Evolutionary conservation across 1,284 basidiomycete genomes (phyloP).

Genomic region (Trichosporon faecale): DNA sequence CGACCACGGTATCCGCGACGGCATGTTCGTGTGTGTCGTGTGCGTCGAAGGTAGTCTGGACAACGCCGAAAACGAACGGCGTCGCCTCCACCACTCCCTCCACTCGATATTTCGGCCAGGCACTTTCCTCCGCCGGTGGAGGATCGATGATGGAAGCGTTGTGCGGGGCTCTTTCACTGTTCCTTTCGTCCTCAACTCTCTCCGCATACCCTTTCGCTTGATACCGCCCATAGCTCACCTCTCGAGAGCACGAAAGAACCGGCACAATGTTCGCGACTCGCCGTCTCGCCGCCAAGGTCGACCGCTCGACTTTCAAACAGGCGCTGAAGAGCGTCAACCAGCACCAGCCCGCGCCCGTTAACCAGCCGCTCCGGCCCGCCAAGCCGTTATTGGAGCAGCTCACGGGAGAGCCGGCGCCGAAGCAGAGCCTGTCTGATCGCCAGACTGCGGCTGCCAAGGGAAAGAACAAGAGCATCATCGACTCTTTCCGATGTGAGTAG

Average conservation of each 20-base stretch:
- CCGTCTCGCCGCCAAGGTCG: neutral
- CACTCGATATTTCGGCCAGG: neutral
- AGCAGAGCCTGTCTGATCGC: neutral
- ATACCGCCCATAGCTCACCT: neutral
- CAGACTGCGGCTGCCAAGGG: slow-evolving; percentile 1
- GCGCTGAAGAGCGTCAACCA: neutral
- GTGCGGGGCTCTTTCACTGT: neutral
- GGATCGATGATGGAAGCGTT: neutral
- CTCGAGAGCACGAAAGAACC: neutral
- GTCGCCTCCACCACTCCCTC: neutral
- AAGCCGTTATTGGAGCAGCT: neutral
- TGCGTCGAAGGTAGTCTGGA: neutral
- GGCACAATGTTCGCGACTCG: neutral
- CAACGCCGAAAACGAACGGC: neutral
- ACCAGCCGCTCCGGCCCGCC: neutral
- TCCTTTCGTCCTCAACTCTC: neutral
- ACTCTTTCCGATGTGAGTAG: slow-evolving; percentile 5
- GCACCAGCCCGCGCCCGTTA: neutral
- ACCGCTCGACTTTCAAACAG: neutral
- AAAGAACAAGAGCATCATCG: slow-evolving; percentile 6
- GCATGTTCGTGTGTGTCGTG: neutral
- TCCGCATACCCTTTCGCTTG: neutral
- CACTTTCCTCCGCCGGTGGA: neutral
- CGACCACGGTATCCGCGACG: neutral
- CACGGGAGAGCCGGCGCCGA: neutral